phyloP scores from a whole-genome alignment of 441 rosid genomes.

The Populus tomentosa region DNA sequence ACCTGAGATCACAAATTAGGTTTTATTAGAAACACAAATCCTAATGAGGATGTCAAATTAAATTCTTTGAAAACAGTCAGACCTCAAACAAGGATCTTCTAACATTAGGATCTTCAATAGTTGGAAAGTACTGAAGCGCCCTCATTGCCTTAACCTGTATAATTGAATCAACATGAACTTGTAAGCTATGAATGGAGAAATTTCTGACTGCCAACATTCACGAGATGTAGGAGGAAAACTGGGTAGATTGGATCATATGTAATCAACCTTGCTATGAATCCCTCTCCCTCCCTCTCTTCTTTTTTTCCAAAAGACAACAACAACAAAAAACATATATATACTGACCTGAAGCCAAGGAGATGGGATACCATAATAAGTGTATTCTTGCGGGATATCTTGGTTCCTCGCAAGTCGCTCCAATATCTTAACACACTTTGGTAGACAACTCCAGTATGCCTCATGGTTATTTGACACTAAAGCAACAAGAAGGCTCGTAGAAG shows the following conservation, averaged over 20 bases:
- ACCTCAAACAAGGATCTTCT: conserved; percentile 97
- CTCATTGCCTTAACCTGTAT: conserved; percentile 96
- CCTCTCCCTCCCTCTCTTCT: background rate
- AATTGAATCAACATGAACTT: conserved; percentile 18
- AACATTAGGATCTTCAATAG: conserved; percentile 94
- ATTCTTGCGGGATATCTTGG: conserved; percentile 98
- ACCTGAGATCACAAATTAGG: conserved; percentile 55
- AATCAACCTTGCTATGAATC: background rate
- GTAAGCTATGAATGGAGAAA: background rate
- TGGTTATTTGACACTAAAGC: conserved; percentile 90
- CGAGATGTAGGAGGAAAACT: background rate
- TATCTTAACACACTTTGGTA: conserved; percentile 92
- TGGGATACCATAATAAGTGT: conserved; percentile 98
- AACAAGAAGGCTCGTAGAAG: conserved; percentile 97
- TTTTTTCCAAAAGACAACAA: background rate
- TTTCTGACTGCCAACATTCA: background rate
- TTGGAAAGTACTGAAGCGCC: conserved; percentile 97
- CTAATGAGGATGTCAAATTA: conserved; percentile 4
- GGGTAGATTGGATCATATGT: background rate
- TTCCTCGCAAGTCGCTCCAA: conserved; percentile 96
- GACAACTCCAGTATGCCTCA: conserved; percentile 89
- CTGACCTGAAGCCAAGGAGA: conserved; percentile 99
- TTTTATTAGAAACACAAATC: conserved; percentile 26
- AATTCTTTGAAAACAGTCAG: conserved; percentile 15
- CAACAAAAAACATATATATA: background rate